phyloP scores from a whole-genome alignment of 805 yeast species.

The Saturnispora dispora region DNA sequence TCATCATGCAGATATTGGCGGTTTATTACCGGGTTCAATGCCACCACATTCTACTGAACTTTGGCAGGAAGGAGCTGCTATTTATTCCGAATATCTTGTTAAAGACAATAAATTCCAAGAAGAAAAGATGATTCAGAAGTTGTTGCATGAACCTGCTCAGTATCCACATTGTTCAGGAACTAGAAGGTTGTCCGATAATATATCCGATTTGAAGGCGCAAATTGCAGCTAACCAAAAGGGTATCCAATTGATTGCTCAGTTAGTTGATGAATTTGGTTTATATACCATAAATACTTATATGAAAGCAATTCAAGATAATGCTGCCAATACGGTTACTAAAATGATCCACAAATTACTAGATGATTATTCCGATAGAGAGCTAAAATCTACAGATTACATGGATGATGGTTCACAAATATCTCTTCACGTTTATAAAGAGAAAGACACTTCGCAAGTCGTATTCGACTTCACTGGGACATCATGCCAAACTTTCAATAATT shows the following conservation, averaged over 20 bases:
- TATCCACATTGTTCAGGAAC: constrained; percentile 87
- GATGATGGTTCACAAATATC: constrained; percentile 71
- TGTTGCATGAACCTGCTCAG: constrained; percentile 67
- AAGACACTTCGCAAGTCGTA: constrained; percentile 42
- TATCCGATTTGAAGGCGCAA: constrained; percentile 79
- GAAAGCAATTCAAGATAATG: constrained; percentile 75
- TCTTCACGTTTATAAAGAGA: constrained; percentile 41
- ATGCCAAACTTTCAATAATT: constrained; percentile 78
- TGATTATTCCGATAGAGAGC: constrained; percentile 31
- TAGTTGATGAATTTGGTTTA: constrained; percentile 56
- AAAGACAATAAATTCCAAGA: constrained; percentile 67
- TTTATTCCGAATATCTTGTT: constrained; percentile 69
- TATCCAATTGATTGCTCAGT: constrained; percentile 48
- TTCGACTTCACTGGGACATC: constrained; percentile 87
- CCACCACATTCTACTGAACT: constrained; percentile 83
- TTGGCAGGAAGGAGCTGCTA: constrained; percentile 88
- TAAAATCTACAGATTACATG: constrained; percentile 56
- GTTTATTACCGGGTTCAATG: constrained; percentile 86
- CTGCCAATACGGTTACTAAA: constrained; percentile 58
- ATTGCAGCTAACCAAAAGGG: constrained; percentile 87
- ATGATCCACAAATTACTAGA: constrained; percentile 38
- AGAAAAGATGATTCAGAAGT: constrained; percentile 45
- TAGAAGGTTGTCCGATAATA: constrained; percentile 71
- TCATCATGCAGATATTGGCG: constrained; percentile 95
- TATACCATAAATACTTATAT: constrained; percentile 59